Evolutionary conservation across 768 basidiomycete species (phyloP).

Genomic region (Suillus clintonianus): DNA sequence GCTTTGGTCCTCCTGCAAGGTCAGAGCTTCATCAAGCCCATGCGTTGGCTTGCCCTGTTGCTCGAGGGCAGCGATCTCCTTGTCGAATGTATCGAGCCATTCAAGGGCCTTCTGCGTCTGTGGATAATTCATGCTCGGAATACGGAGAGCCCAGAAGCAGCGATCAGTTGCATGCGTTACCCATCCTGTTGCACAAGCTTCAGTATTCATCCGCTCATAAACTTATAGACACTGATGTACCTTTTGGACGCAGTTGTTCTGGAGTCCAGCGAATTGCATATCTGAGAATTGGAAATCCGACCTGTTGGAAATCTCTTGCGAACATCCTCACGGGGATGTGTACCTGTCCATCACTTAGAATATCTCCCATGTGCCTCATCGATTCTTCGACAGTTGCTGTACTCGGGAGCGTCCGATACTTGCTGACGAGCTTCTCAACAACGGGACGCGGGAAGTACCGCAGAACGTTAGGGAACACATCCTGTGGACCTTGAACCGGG

Average conservation of each 20-base stretch:
- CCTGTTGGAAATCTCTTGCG: conserved; percentile 54
- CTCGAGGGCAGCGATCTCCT: conserved; percentile 46
- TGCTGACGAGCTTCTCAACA: conserved; percentile 44
- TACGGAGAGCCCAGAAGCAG: conserved; percentile 59
- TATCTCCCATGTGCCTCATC: conserved; percentile 53
- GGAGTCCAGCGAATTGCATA: conserved; percentile 75
- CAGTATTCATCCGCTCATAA: neutral
- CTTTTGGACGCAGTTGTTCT: conserved; percentile 54
- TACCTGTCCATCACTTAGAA: conserved; percentile 64
- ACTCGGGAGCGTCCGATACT: conserved; percentile 44
- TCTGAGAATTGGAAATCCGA: conserved; percentile 63
- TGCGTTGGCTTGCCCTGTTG: conserved; percentile 29
- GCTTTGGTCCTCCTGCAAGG: conserved; percentile 49
- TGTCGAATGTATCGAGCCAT: conserved; percentile 56
- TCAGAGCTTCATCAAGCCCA: conserved; percentile 45
- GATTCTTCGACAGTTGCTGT: conserved; percentile 46
- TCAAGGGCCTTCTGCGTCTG: conserved; percentile 50
- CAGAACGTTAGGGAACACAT: conserved; percentile 58
- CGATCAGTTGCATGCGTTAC: conserved; percentile 75
- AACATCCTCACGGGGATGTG: conserved; percentile 67
- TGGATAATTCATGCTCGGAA: conserved; percentile 45
- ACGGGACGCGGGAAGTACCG: conserved; percentile 60
- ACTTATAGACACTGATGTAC: conserved; percentile 28
- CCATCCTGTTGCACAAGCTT: conserved; percentile 44
- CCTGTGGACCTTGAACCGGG: conserved; percentile 48